A percentile compares a stretch with the other conserved stretches of the same genome.
These are phyloP conservation scores for Lepidium africanum DNA, from an alignment of 345 rosid species.

Conservation along the genomic window DNA sequence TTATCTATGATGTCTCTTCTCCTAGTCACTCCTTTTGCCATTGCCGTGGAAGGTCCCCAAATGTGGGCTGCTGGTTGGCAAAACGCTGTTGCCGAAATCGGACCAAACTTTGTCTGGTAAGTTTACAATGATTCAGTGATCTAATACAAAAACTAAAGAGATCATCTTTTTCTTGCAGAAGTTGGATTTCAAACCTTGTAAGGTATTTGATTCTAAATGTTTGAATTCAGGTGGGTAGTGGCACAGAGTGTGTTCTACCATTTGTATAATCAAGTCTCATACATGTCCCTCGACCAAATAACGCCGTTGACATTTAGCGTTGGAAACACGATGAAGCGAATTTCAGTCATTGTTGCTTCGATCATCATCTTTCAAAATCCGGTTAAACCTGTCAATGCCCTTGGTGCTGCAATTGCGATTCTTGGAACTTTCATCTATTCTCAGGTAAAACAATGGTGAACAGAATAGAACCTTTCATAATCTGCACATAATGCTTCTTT, in stretches of 20 bases:
- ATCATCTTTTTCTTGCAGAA: not conserved
- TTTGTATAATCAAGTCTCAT: slow-evolving; percentile 73
- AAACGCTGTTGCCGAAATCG: slow-evolving; percentile 61
- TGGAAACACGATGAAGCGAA: slow-evolving; percentile 84
- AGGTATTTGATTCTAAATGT: not conserved
- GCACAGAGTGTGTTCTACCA: slow-evolving; percentile 80
- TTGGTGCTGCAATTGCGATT: slow-evolving; percentile 74
- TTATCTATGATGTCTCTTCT: slow-evolving; percentile 74
- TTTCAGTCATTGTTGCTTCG: slow-evolving; percentile 67
- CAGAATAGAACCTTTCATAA: not conserved
- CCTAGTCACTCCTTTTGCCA: slow-evolving; percentile 82
- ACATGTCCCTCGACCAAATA: slow-evolving; percentile 79
- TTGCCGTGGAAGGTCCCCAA: slow-evolving; percentile 93
- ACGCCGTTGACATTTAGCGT: slow-evolving; percentile 69
- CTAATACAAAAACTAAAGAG: not conserved
- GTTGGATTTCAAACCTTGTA: not conserved
- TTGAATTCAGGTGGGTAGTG: slow-evolving; percentile 62
- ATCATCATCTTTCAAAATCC: slow-evolving; percentile 78
- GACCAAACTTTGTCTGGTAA: slow-evolving; percentile 79
- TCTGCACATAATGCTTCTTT: not conserved
- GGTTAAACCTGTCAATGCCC: slow-evolving; percentile 57
- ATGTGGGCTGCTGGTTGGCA: slow-evolving; percentile 93
- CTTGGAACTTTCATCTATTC: slow-evolving; percentile 78
- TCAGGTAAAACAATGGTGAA: slow-evolving; percentile 34
- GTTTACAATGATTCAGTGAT: not conserved